phyloP scores from a whole-genome alignment of 2,329 filamentous ascomycete species.

The Pestalotiopsis fici region DNA sequence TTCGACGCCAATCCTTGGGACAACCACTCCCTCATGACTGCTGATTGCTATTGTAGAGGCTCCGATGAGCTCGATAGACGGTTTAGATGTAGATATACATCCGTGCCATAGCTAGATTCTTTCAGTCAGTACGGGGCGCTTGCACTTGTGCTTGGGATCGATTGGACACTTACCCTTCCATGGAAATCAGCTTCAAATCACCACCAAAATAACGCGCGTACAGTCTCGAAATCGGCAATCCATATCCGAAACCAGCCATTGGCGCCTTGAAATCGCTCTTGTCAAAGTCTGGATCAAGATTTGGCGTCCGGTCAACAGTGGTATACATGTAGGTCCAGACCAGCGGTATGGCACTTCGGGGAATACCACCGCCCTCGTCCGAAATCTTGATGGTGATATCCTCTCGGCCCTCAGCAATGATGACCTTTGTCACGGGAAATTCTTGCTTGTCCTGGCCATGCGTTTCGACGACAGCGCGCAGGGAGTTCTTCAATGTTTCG shows the following conservation, averaged over 20 bases:
- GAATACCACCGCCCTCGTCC: constrained; percentile 95
- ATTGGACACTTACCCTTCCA: constrained; percentile 80
- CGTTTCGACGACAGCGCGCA: constrained; percentile 93
- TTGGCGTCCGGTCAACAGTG: constrained; percentile 93
- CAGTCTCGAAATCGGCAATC: constrained; percentile 86
- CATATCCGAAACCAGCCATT: constrained; percentile 99
- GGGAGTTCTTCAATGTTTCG: constrained; percentile 97
- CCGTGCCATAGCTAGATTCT: constrained; percentile 82
- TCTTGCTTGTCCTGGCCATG: constrained; percentile 95
- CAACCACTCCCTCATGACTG: constrained; percentile 78
- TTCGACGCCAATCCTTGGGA: constrained; percentile 68
- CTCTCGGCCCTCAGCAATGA: constrained; percentile 95
- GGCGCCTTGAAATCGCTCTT: constrained; percentile 99
- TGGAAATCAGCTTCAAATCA: constrained; percentile 95
- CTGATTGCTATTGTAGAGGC: constrained; percentile 91
- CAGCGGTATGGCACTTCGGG: constrained; percentile 86
- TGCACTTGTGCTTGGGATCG: constrained; percentile 1
- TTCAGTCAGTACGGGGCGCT: constrained; percentile 17
- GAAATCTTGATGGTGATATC: constrained; percentile 99
- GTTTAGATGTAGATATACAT: constrained; percentile 98
- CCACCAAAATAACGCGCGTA: constrained; percentile 98
- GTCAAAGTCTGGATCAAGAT: constrained; percentile 94
- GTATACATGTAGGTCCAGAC: constrained; percentile 99
- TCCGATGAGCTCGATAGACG: constrained; percentile 93
- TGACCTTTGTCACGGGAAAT: constrained; percentile 95